phyloP scores from a whole-genome alignment of 2,329 filamentous ascomycete species.

The Nectriaceae sp. region DNA sequence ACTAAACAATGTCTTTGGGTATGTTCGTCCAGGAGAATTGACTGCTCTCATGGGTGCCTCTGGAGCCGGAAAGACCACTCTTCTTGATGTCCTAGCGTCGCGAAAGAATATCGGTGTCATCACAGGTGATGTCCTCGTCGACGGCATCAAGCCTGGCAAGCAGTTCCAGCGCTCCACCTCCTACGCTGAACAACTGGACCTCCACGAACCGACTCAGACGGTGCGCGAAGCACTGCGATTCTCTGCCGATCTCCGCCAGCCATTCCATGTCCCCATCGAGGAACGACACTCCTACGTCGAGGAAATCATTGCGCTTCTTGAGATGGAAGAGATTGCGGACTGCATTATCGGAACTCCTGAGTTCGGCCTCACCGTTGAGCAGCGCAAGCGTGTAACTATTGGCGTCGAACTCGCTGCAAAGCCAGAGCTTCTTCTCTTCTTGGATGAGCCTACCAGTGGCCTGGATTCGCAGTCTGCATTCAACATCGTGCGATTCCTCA shows the following conservation, averaged over 20 bases:
- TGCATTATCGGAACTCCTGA: constrained; percentile 61
- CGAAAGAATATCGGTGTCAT: constrained; percentile 65
- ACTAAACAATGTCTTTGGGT: constrained; percentile 62
- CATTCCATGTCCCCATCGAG: constrained; percentile 50
- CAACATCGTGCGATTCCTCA: constrained; percentile 77
- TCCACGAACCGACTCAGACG: constrained; percentile 63
- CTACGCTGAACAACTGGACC: constrained; percentile 63
- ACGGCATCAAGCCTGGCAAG: constrained; percentile 56
- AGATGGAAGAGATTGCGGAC: constrained; percentile 61
- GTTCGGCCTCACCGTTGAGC: constrained; percentile 69
- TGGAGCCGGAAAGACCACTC: constrained; percentile 84
- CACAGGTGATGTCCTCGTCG: constrained; percentile 57
- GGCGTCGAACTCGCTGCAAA: constrained; percentile 88
- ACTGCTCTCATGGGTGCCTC: constrained; percentile 82
- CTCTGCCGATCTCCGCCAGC: constrained; percentile 62
- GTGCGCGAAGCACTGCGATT: constrained; percentile 66
- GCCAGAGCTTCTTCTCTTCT: constrained; percentile 73
- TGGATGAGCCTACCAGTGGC: constrained; percentile 78
- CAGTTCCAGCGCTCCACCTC: constrained; percentile 64
- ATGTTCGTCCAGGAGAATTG: constrained; percentile 74
- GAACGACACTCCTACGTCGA: constrained; percentile 64
- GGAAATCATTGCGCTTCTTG: constrained; percentile 59
- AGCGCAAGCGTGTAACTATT: constrained; percentile 80
- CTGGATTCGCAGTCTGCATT: constrained; percentile 66
- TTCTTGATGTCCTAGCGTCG: constrained; percentile 72